Evolutionary conservation across 257 asterid species (phyloP).

Genomic region (Prunella vulgaris): DNA sequence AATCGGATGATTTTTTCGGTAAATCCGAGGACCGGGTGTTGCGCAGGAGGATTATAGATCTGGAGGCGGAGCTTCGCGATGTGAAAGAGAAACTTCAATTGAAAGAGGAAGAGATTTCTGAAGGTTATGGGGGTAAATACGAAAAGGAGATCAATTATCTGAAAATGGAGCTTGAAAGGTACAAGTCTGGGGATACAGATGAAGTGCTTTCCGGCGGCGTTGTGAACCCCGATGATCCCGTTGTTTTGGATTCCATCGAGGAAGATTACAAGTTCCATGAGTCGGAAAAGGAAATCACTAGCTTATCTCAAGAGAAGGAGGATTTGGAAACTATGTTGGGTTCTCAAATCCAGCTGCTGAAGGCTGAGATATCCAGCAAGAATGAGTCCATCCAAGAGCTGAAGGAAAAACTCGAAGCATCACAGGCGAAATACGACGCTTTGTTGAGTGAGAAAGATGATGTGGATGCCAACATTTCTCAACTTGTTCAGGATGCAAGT

Average conservation of each 20-base stretch:
- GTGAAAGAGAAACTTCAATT: conserved; percentile 42
- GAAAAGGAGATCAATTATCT: conserved; percentile 54
- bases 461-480: conserved; percentile 28
- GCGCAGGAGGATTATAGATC: conserved; percentile 40
- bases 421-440: conserved; percentile 24
- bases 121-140: conserved; percentile 23
- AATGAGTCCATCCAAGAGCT: conserved; percentile 29
- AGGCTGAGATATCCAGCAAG: conserved; percentile 30
- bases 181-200: conserved; percentile 24
- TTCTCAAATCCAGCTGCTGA: conserved; percentile 40
- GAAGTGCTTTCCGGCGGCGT: not conserved
- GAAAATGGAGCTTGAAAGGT: conserved; percentile 46
- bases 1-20: conserved; percentile 59
- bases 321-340: too few relatives aligned
- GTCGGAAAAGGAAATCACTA: conserved; percentile 31
- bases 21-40: conserved; percentile 43
- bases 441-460: conserved; percentile 36
- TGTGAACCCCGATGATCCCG: not conserved
- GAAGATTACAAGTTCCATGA: conserved; percentile 39
- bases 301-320: too few relatives aligned
- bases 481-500: conserved; percentile 26
- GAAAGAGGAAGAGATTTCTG: conserved; percentile 27
- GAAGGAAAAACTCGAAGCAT: conserved; percentile 29
- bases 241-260: not conserved
- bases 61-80: conserved; percentile 53